Evolutionary conservation across 768 basidiomycete species (phyloP), one percentile per base, ranked within the genome.

Genomic region (Pleurotus citrinopileatus): DNA sequence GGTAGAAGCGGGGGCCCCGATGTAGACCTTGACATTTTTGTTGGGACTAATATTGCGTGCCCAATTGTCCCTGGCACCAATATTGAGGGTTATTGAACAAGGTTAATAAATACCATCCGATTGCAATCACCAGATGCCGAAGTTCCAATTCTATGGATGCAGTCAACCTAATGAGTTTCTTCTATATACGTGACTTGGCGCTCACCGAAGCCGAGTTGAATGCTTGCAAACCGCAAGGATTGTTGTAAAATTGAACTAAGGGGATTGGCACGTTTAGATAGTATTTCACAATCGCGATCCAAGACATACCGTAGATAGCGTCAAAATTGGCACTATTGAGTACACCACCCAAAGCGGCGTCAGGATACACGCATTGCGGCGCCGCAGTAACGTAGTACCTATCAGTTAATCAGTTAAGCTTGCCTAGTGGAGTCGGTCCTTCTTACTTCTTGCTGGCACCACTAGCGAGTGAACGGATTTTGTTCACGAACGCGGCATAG

Each of bases 341-440:
- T 19, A 86, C 82, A 7, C 72, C 71, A 8, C 83, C 78, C 5
- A 89, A 68, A 42, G 78, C 75, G 5, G 75, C 77, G 62, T 89
- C 87, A 2, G 87, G 86, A 70, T 78, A 90, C 3, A 84, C 82
- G 60, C 87, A 89, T 65, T 74, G 86, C 23, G 80, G 82, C 10
- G 83, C 82, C 37, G 77, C 84, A 52, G 84, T 84, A 47, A 87
- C 67, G 60, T 83, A 87, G 69, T 84, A 89, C 60, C 82, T 84
- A 52, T n/a, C 20, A 27, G 28, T 19, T 23, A 12, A 20, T 42
- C 26, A 17, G 37, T 34, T 28, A 22, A 53, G 52, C 56, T 25
- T 17, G 29, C 29, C 28, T 23, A 2, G n/a, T 26, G 22, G 37
- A 29, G 40, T 17, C 23, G 43, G 27, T 23, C 19, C 10, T 6